Conservation (phyloP, 805 yeast genomes). For the Candida alai region DNA sequence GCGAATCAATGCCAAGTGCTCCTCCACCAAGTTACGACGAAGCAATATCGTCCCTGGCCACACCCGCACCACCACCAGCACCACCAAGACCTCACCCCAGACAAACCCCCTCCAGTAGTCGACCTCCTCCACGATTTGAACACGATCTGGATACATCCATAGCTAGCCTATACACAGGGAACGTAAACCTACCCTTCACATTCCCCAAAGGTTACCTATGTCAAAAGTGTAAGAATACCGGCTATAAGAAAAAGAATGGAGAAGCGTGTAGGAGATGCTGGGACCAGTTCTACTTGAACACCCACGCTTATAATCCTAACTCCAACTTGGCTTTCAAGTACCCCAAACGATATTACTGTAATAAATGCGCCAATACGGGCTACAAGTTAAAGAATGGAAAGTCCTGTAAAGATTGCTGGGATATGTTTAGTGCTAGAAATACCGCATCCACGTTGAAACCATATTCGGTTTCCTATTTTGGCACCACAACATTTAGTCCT, state of each 20-base stretch:
- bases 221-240: slow-evolving; percentile 70
- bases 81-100: slow-evolving; percentile 10
- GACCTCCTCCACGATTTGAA: slow-evolving; percentile 8
- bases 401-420: slow-evolving; percentile 71
- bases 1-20: slow-evolving; percentile 12
- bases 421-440: slow-evolving; percentile 41
- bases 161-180: slow-evolving; percentile 42
- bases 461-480: slow-evolving; percentile 7
- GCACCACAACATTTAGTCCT: slow-evolving; percentile 10
- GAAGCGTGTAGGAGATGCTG: slow-evolving; percentile 68
- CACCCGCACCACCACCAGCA: slow-evolving; percentile 5
- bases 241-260: slow-evolving; percentile 51
- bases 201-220: slow-evolving; percentile 66
- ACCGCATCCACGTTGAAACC: background rate
- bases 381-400: slow-evolving; percentile 56
- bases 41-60: slow-evolving; percentile 22
- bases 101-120: slow-evolving; percentile 12
- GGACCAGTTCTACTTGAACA: slow-evolving; percentile 32
- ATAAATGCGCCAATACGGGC: slow-evolving; percentile 75
- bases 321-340: slow-evolving; percentile 59
- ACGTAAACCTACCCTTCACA: slow-evolving; percentile 54
- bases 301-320: slow-evolving; percentile 43
- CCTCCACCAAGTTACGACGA: slow-evolving; percentile 50
- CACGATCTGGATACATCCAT: slow-evolving; percentile 10
- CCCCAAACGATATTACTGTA: slow-evolving; percentile 59